A percentile compares a stretch with the other conserved stretches of the same genome.
Evolutionary conservation across 176 grass and related monocot species (phyloP).

Genomic region (Eragrostis nindensis): DNA sequence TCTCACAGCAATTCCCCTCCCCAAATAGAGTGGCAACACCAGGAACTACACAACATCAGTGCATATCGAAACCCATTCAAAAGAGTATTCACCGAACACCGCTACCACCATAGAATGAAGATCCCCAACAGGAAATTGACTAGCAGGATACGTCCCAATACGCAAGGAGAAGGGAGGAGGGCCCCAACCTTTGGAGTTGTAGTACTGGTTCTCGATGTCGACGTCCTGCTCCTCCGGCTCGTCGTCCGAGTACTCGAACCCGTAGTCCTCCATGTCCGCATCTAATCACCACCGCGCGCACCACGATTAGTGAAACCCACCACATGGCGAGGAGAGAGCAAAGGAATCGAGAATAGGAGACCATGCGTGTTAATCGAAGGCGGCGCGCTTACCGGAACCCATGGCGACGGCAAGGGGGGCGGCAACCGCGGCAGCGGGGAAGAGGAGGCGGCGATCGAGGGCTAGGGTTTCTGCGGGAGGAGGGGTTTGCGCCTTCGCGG

Average conservation of each 20-base stretch:
- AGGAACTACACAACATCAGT: not conserved
- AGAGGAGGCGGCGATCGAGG: not conserved
- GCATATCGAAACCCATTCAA: not conserved
- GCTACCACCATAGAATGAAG: not conserved
- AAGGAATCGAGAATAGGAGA: slow-evolving; percentile 28
- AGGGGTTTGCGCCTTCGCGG: slow-evolving; percentile 32
- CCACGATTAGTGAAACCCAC: slow-evolving; percentile 15
- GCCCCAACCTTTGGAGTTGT: slow-evolving; percentile 94
- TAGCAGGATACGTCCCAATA: not conserved
- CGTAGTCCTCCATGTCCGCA: slow-evolving; percentile 99
- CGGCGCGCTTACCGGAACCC: slow-evolving; percentile 58
- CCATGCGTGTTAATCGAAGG: not conserved
- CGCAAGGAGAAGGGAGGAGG: not conserved
- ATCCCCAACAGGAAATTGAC: not conserved
- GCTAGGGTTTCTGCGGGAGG: slow-evolving; percentile 47
- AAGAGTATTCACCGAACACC: not conserved
- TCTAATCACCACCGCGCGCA: slow-evolving; percentile 46
- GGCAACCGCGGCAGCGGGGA: not conserved
- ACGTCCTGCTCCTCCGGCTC: slow-evolving; percentile 98
- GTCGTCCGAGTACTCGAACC: slow-evolving; percentile 98
- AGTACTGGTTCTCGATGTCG: slow-evolving; percentile 99
- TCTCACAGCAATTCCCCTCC: not conserved
- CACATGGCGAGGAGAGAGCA: not conserved
- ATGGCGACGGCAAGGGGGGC: slow-evolving; percentile 35
- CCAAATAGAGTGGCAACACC: not conserved